Base-by-base conservation (phyloP, 2,329 filamentous ascomycete species). In the Claviceps pazoutovae region DNA sequence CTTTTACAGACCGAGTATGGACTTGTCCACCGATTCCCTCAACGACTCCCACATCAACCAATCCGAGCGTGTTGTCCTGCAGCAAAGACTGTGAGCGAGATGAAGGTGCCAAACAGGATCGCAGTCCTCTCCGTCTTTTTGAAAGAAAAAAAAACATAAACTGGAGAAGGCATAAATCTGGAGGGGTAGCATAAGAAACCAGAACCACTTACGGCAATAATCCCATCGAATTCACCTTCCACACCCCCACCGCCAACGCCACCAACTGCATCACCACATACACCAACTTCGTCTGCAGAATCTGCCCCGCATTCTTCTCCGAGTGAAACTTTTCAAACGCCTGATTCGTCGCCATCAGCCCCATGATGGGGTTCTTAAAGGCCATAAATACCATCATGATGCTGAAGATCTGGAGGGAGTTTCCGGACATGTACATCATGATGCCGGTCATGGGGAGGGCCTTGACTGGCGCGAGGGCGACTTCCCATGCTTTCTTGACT, bases 341-440 rank as follows among this genome's bases (percentile, higher is more conserved):
- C 63, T 83, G 79, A 64, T 93, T 89, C 47, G 91, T 91, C 59
- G 74, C 80, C 55, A 95, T 70, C 46, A 97, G 72, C 37, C 90
- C 93, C 68, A 88, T 80, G 55, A 98, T 78, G 9, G 93, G 93
- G 59, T 87, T 94, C 75, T 97, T 97, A 78, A 98, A 98, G 46
- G 95, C 83, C 86, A 96, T 97, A 62, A 91, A 90, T 17, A 97
- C 91, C 90, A 97, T 98, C 88, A 97, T 97, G 70, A 98, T 97
- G 70, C 86, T 94, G 74, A 98, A 98, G 59, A 98, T 97, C 67
- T 98, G 93, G 46, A 98, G 80, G 55, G 88, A 89, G 72, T 97
- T 98, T 62, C 93, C 93, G 36, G 91, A 94, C 93, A 98, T 98
- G 78, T 98, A 98, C 89, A 97, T 97, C 83, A 96, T 96, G 67